Evolutionary conservation across 441 rosid species (phyloP), one percentile per base, ranked within the genome.

Genomic region (Adansonia grandidieri): DNA sequence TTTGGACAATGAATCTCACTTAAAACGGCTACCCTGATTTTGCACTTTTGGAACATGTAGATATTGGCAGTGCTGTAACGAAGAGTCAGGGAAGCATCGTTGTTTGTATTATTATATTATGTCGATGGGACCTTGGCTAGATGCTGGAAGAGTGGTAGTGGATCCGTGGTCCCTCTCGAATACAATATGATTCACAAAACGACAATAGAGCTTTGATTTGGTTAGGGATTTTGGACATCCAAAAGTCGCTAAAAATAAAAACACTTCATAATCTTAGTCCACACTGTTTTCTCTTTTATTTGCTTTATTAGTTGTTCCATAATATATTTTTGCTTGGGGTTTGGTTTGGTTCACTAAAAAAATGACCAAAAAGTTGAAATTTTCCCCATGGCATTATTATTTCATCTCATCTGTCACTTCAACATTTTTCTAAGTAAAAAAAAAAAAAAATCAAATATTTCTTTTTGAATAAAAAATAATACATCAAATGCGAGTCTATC

Each of bases 71-170:
- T 28, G 32, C 32, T 28, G 44, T 40, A 40, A 40, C 44, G 6
- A 40, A 13, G 3, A 51, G 58, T 51, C 14, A 13, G 56, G 4
- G 14, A 14, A n/a, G 5, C 56, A 13, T 14, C 11, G 56, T 13
- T 47, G 10, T 47, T 9, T 51, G 58, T 4, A 5, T 44, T 44
- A 8, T 44, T 44, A 44, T 53, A 53, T 17, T 6, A 10, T 13
- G 44, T 28, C 28, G 5, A n/a, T 24, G 5, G 44, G 44, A 42
- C 28, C 40, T 2, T 62, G 11, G 17, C 40, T 62, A 28, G 17
- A 1, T 11, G 66, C 17, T 28, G 2, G 42, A 22, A 62, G 66
- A 62, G 66, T 63, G 67, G 45, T 63, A 63, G 67, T 63, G 67
- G 67, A 63, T 11, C 0, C 9, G 45, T 63, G 67, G 67, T 28